Evolutionary conservation across 495 filamentous ascomycete genomes (phyloP).

Genomic region (Trichoderma asperelloides): DNA sequence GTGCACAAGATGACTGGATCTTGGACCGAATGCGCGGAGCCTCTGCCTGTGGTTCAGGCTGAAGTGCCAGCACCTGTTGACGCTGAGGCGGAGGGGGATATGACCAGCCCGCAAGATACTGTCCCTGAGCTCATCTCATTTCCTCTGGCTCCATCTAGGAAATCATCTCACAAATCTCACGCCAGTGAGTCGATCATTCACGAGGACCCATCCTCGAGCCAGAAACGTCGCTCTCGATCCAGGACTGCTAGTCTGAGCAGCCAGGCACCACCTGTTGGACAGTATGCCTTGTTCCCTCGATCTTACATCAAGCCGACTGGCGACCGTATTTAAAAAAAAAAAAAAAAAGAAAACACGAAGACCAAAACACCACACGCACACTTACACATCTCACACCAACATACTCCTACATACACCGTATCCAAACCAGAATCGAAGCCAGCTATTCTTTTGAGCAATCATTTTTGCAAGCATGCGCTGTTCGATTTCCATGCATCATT

Average conservation of each 20-base stretch:
- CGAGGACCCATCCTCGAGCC: constrained; percentile 16
- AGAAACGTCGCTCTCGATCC: constrained; percentile 20
- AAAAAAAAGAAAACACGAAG: neutral
- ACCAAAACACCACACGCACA: neutral
- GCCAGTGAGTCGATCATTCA: constrained; percentile 15
- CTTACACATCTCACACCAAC: neutral
- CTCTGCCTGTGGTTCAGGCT: neutral
- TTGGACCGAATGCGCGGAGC: constrained; percentile 2
- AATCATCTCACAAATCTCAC: constrained; percentile 10
- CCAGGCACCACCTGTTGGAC: constrained; percentile 26
- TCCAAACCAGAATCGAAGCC: neutral
- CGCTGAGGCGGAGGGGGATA: neutral
- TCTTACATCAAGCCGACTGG: constrained; percentile 4
- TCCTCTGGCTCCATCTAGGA: neutral
- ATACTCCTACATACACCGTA: neutral
- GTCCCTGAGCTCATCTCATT: constrained; percentile 5
- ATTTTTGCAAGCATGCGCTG: neutral
- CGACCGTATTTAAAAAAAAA: constrained; percentile 7
- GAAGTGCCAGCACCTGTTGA: neutral
- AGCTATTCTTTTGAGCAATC: neutral
- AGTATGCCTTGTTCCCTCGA: constrained; percentile 31
- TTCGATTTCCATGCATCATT: neutral
- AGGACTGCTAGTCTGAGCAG: constrained; percentile 31
- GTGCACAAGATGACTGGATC: constrained; percentile 6
- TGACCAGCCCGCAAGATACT: neutral